Base-by-base conservation (phyloP, 768 basidiomycete genomes). In the Tylopilus felleus region DNA sequence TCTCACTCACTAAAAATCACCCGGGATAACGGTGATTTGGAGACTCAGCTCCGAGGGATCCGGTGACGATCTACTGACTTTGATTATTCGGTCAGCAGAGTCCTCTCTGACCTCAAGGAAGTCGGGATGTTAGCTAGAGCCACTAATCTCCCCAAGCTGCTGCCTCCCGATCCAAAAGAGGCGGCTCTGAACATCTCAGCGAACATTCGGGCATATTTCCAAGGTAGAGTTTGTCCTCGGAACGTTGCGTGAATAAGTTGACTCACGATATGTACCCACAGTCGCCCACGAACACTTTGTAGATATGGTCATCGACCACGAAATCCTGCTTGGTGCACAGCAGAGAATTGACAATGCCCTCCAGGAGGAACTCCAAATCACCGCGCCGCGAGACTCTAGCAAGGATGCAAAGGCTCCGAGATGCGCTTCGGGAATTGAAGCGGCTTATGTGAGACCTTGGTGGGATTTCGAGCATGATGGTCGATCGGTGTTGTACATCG, bases 191-290 rank as follows among this genome's bases (percentile, higher is more conserved):
- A 68, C 4, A 85, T 89, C 60, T 88, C 89, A 85, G 84, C 85
- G 0, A 78, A 82, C 51, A 84, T 88, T 2, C 74, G 84, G 5
- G 86, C 83, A 0, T 88, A 89, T 58, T 89, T 88, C 66, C 84
- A 88, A 75, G 87, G 88, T 86, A n/a, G 33, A 14, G 13, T 33
- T n/a, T n/a, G n/a, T n/a, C n/a, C n/a, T n/a, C n/a, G n/a, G n/a
- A n/a, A n/a, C n/a, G n/a, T n/a, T n/a, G n/a, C n/a, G n/a, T n/a
- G n/a, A n/a, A n/a, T n/a, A n/a, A n/a, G n/a, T n/a, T n/a, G n/a
- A n/a, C n/a, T n/a, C n/a, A n/a, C n/a, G n/a, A n/a, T n/a, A n/a
- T n/a, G n/a, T n/a, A n/a, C n/a, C n/a, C n/a, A n/a, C 52, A 86
- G 79, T 80, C 5, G 68, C 77, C 0, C 77, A 77, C 60, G 77